Evolutionary conservation across 768 basidiomycete species (phyloP).

Genomic region (Omphalotus guepiniiformis): DNA sequence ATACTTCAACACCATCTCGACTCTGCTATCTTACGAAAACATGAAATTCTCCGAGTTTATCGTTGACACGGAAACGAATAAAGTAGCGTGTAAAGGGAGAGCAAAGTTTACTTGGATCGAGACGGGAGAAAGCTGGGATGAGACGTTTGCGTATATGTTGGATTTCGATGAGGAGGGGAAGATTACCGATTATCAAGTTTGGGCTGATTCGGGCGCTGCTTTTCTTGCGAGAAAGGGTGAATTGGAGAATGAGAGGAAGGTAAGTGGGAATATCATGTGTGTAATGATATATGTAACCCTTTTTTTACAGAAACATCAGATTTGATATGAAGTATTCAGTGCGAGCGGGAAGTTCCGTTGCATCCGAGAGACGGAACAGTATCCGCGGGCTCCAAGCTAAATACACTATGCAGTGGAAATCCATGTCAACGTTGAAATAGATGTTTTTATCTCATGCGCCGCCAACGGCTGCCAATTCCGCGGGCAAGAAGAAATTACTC

Average conservation of each 20-base stretch:
- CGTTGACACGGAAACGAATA: slow-evolving; percentile 45
- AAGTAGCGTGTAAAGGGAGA: slow-evolving; percentile 51
- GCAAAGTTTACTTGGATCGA: slow-evolving; percentile 55
- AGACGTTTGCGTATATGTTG: slow-evolving; percentile 55
- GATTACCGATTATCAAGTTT: slow-evolving; percentile 58
- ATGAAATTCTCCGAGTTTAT: slow-evolving; percentile 53
- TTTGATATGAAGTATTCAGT: too few species aligned
- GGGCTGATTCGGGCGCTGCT: slow-evolving; percentile 65
- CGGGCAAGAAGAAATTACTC: too few species aligned
- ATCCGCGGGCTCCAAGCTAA: too few species aligned
- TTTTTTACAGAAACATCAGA: too few species aligned
- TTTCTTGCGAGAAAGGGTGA: slow-evolving; percentile 55
- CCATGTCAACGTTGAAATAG: slow-evolving; percentile 28
- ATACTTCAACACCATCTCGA: slow-evolving; percentile 48
- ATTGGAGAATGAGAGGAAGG: slow-evolving; percentile 27
- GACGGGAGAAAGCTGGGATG: slow-evolving; percentile 54
- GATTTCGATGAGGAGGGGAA: slow-evolving; percentile 56
- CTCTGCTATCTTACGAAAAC: slow-evolving; percentile 43
- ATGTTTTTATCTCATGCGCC: slow-evolving; percentile 30
- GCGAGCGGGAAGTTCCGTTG: too few species aligned
- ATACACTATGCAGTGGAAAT: slow-evolving; percentile 22
- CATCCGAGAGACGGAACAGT: too few species aligned
- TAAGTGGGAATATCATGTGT: too few species aligned
- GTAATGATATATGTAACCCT: too few species aligned
- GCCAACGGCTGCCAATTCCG: too few species aligned